Conservation (phyloP, 2,329 filamentous ascomycete genomes). For the Cladophialophora exuberans region DNA sequence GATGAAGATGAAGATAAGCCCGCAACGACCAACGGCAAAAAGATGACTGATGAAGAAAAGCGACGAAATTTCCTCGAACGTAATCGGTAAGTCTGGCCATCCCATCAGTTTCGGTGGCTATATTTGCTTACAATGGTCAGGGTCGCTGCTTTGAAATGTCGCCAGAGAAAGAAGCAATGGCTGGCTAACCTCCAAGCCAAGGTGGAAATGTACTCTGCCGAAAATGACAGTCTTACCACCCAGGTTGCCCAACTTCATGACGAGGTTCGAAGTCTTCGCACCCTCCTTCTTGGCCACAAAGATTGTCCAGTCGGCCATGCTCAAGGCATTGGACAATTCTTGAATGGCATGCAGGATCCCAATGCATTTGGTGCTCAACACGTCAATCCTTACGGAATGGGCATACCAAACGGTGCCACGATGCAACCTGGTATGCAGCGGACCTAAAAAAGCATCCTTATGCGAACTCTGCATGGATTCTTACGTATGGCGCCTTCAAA, state of each 20-base stretch:
- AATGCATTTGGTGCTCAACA: conserved; percentile 39
- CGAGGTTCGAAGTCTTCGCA: conserved; percentile 94
- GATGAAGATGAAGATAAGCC: conserved; percentile 53
- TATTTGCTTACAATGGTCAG: conserved; percentile 53
- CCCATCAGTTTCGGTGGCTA: neutral
- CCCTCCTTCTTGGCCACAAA: conserved; percentile 88
- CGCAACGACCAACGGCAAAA: conserved; percentile 56
- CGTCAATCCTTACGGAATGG: conserved; percentile 47
- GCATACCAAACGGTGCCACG: conserved; percentile 41
- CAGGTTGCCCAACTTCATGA: conserved; percentile 85
- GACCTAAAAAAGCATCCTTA: conserved; percentile 23
- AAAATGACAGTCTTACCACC: conserved; percentile 84
- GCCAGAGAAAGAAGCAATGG: conserved; percentile 99
- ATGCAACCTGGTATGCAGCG: conserved; percentile 35
- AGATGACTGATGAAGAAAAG: conserved; percentile 99
- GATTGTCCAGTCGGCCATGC: conserved; percentile 92
- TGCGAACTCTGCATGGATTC: conserved; percentile 1
- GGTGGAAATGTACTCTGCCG: conserved; percentile 87
- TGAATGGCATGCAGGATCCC: conserved; percentile 49
- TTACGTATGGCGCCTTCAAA: neutral
- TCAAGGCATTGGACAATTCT: conserved; percentile 60
- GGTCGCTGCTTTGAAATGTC: conserved; percentile 93
- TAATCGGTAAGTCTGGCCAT: conserved; percentile 73
- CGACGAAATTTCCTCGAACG: conserved; percentile 96
- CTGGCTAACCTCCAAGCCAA: conserved; percentile 91